phyloP scores from a whole-genome alignment of 768 basidiomycete species.

The Cyathus striatus region DNA sequence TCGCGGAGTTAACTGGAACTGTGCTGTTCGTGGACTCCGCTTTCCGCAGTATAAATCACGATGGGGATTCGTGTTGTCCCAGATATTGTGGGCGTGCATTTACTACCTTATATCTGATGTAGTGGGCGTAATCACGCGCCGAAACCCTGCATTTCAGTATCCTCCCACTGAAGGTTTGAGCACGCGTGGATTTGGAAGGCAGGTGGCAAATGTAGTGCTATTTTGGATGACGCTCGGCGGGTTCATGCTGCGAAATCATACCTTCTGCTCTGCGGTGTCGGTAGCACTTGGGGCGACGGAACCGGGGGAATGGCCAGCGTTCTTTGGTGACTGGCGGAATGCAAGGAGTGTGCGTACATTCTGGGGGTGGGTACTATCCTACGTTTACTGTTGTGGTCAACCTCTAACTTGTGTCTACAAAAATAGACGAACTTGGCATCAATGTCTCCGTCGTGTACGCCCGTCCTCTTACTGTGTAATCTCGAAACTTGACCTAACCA shows the following conservation, averaged over 20 bases:
- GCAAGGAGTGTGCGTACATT: slow-evolving; percentile 24
- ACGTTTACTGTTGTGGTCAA: neutral
- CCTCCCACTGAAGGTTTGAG: neutral
- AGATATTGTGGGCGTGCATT: neutral
- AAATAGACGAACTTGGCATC: slow-evolving; percentile 24
- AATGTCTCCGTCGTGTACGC: slow-evolving; percentile 20
- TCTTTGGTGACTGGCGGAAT: slow-evolving; percentile 21
- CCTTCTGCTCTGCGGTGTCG: neutral
- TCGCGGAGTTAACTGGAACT: slow-evolving; percentile 9
- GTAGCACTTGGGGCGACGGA: slow-evolving; percentile 9
- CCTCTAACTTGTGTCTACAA: neutral
- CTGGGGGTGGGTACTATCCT: slow-evolving; percentile 26
- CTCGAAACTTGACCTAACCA: neutral
- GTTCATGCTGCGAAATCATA: neutral
- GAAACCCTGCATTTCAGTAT: slow-evolving; percentile 1
- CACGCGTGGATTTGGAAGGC: slow-evolving; percentile 2
- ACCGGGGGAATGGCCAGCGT: slow-evolving; percentile 20
- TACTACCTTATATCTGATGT: neutral
- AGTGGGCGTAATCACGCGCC: neutral
- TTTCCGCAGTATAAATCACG: slow-evolving; percentile 1
- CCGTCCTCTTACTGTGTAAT: neutral
- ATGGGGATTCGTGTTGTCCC: slow-evolving; percentile 2
- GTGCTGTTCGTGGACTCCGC: slow-evolving; percentile 4
- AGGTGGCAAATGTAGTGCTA: slow-evolving; percentile 4
- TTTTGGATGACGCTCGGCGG: slow-evolving; percentile 1